phyloP scores from a whole-genome alignment of 345 rosid species.

The Durio zibethinus region DNA sequence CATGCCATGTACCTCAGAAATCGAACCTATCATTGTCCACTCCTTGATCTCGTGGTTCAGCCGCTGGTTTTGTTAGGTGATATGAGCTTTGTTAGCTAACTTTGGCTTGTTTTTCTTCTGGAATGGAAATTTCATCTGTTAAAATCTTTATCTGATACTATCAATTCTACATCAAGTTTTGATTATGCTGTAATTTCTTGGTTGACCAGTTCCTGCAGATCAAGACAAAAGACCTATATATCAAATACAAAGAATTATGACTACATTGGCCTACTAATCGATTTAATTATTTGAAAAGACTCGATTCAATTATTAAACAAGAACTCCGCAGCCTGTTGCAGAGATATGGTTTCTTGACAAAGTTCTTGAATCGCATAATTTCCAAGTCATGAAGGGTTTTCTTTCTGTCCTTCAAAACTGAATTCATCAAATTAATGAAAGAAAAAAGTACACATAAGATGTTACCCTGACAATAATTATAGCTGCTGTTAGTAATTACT shows the following conservation, averaged over 20 bases:
- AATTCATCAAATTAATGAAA: neutral
- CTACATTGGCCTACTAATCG: too few relatives aligned
- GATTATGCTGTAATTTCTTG: too few relatives aligned
- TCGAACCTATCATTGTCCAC: neutral
- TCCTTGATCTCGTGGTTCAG: neutral
- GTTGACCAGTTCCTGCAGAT: too few relatives aligned
- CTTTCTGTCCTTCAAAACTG: neutral
- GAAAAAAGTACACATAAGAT: neutral
- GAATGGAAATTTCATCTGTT: neutral
- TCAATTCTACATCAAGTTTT: too few relatives aligned
- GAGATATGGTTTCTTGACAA: neutral
- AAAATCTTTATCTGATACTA: too few relatives aligned
- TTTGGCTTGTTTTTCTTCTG: neutral
- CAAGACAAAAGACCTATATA: too few relatives aligned
- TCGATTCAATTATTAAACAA: neutral
- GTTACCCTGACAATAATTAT: neutral
- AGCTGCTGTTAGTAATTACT: neutral
- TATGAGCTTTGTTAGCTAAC: neutral
- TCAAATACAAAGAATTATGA: too few relatives aligned
- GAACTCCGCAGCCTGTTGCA: neutral
- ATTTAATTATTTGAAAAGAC: too few relatives aligned
- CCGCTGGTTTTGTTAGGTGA: neutral
- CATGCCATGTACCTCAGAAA: neutral
- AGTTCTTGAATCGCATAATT: neutral
- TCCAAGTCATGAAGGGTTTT: neutral